These are phyloP conservation scores for Ganoderma sinense DNA, from an alignment of 1,284 basidiomycete genomes.

Conservation along the genomic window DNA sequence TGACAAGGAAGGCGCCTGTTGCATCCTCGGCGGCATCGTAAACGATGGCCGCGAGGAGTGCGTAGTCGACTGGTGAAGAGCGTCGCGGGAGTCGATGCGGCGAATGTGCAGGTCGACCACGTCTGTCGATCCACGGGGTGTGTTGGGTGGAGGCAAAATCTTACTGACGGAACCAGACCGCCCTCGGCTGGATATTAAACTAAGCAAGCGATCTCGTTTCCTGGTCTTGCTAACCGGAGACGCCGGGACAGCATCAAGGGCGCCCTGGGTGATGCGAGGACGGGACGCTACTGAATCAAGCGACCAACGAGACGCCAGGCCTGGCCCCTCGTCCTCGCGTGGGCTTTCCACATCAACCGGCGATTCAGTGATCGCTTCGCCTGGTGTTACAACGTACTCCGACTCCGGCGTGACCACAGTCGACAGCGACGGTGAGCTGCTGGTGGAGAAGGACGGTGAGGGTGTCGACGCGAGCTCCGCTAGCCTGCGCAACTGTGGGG, in stretches of 20 bases:
- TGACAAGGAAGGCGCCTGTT: slow-evolving; percentile 24
- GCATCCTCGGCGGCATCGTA: slow-evolving; percentile 19
- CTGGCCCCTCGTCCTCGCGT: slow-evolving; percentile 22
- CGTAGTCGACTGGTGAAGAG: slow-evolving; percentile 10
- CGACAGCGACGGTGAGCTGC: slow-evolving; percentile 25
- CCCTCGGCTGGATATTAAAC: slow-evolving; percentile 39
- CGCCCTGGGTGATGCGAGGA: slow-evolving; percentile 28
- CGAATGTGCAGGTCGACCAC: slow-evolving; percentile 29
- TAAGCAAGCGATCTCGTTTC: slow-evolving; percentile 40
- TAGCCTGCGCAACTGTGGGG: slow-evolving; percentile 38
- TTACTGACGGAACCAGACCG: slow-evolving; percentile 40
- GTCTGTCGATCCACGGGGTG: slow-evolving; percentile 27
- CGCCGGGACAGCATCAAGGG: slow-evolving; percentile 26
- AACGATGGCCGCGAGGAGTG: slow-evolving; percentile 30
- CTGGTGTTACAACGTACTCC: slow-evolving; percentile 22
- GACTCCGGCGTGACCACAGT: slow-evolving; percentile 18
- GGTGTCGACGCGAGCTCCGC: slow-evolving; percentile 34
- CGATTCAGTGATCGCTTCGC: slow-evolving; percentile 24
- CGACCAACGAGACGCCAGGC: slow-evolving; percentile 41
- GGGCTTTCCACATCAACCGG: slow-evolving; percentile 12
- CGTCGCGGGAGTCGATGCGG: slow-evolving; percentile 27
- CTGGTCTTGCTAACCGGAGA: slow-evolving; percentile 32
- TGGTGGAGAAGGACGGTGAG: slow-evolving; percentile 24
- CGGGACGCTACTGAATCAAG: slow-evolving; percentile 39
- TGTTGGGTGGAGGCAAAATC: slow-evolving; percentile 30